Conservation (phyloP, 176 grass and related monocot genomes). For the Thinopyrum elongatum region DNA sequence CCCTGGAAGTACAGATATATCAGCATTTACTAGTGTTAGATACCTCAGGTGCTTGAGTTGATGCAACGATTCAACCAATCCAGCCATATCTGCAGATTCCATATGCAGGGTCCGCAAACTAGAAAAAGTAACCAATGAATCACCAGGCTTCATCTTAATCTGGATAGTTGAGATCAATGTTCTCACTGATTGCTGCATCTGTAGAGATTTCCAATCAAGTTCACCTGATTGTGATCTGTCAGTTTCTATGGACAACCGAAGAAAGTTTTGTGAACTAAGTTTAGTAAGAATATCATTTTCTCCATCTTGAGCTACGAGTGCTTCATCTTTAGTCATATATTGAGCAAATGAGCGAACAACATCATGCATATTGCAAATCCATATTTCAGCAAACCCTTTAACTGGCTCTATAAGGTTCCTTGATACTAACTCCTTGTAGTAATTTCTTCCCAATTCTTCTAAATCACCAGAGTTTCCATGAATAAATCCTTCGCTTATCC, state of each 20-base stretch:
- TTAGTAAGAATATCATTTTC: fast-evolving
- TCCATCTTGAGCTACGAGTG: background rate
- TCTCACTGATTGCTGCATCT: background rate
- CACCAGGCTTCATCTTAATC: background rate
- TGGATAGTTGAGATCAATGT: background rate
- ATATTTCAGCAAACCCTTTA: fast-evolving
- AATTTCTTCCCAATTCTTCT: background rate
- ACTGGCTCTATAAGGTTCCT: constrained; percentile 38
- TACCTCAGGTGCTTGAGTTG: constrained; percentile 40
- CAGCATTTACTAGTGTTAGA: background rate
- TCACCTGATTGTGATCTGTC: background rate
- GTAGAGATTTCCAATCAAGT: background rate
- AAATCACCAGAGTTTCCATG: background rate
- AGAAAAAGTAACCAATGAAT: background rate
- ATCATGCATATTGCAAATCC: constrained; percentile 2
- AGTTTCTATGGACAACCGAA: background rate
- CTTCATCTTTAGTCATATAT: background rate
- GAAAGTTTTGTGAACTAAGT: background rate
- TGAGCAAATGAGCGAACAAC: constrained; percentile 34
- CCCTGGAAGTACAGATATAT: background rate
- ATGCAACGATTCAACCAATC: background rate
- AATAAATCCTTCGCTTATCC: background rate
- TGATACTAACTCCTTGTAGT: constrained; percentile 18
- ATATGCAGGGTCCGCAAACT: constrained; percentile 19
- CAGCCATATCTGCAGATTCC: background rate